A percentile compares a stretch with the other conserved stretches of the same genome.
These are phyloP conservation scores for Pythium oligandrum DNA, from an alignment of 352 stramenopile species.

Conservation along the genomic window DNA sequence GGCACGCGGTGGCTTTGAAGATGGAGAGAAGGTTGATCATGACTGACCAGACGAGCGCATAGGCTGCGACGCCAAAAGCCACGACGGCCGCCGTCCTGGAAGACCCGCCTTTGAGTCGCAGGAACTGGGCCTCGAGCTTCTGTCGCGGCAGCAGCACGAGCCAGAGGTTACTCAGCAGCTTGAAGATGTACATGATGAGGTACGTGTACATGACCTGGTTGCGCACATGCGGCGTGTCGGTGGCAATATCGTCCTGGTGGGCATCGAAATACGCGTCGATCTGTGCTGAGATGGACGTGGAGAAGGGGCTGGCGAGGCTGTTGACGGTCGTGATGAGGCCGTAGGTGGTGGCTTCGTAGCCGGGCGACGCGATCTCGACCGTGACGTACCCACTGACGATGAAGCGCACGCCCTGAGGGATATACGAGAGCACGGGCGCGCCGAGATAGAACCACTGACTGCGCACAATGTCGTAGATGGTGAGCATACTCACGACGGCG, in stretches of 20 bases:
- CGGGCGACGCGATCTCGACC: constrained; percentile 18
- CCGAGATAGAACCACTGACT: constrained; percentile 31
- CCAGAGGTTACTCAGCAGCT: constrained; percentile 15
- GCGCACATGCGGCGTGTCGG: constrained; percentile 18
- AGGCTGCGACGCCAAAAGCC: constrained; percentile 8
- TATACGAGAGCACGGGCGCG: constrained; percentile 16
- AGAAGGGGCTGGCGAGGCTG: constrained; percentile 20
- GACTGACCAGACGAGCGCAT: constrained; percentile 14
- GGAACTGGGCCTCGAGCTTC: constrained; percentile 20
- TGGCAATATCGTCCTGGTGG: constrained; percentile 13
- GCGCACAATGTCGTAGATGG: constrained; percentile 21
- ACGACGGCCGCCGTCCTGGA: constrained; percentile 6
- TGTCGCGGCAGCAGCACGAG: constrained; percentile 21
- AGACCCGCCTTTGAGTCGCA: constrained; percentile 13
- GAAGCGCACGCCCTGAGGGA: constrained; percentile 21
- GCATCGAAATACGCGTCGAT: constrained; percentile 18
- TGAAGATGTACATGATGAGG: constrained; percentile 21
- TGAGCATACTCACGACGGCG: constrained; percentile 15
- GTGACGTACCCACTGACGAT: constrained; percentile 22
- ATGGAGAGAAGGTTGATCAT: constrained; percentile 24
- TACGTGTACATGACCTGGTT: constrained; percentile 20
- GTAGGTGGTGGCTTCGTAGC: constrained; percentile 24
- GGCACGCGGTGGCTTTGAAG: constrained; percentile 17
- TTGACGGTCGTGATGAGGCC: constrained; percentile 22
- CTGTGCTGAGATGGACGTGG: constrained; percentile 16